A percentile compares a stretch with the other conserved stretches of the same genome.
Evolutionary conservation across 192 early-diverging fungal species (phyloP).

Genomic region (Mortierella claussenii): DNA sequence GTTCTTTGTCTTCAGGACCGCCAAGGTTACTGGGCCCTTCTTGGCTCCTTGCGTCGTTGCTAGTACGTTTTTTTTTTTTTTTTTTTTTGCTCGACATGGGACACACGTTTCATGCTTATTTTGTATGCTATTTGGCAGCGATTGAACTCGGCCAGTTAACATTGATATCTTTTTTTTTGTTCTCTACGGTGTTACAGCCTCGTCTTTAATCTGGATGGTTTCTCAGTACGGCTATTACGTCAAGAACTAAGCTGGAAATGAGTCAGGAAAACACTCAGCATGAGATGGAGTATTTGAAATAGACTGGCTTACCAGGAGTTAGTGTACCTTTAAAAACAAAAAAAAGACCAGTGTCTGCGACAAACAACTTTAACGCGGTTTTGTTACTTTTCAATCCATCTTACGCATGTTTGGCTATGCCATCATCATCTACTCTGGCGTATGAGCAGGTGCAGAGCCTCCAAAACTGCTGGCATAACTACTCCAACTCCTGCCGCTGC

Average conservation of each 20-base stretch:
- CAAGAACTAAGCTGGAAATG: conserved; percentile 21
- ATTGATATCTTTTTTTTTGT: conserved; percentile 11
- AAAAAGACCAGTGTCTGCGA: background rate
- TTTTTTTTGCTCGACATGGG: background rate
- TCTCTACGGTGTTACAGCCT: conserved; percentile 15
- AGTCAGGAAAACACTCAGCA: background rate
- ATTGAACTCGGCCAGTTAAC: background rate
- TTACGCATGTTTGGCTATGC: no score
- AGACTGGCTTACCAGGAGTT: no score
- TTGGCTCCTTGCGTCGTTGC: conserved; percentile 75
- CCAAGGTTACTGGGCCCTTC: conserved; percentile 70
- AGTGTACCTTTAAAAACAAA: no score
- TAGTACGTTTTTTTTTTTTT: conserved; percentile 47
- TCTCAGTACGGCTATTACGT: conserved; percentile 51
- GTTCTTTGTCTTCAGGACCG: conserved; percentile 68
- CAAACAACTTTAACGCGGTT: no score
- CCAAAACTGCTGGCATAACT: background rate
- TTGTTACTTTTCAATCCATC: no score
- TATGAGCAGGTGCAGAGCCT: no score
- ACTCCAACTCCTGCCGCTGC: conserved; percentile 20
- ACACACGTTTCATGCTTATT: no score
- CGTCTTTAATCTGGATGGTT: conserved; percentile 55
- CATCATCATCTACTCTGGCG: no score
- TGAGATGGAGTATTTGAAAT: no score
- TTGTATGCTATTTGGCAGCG: no score